Evolutionary conservation across 148 eudicot species (phyloP).

Genomic region (Selenicereus undatus): DNA sequence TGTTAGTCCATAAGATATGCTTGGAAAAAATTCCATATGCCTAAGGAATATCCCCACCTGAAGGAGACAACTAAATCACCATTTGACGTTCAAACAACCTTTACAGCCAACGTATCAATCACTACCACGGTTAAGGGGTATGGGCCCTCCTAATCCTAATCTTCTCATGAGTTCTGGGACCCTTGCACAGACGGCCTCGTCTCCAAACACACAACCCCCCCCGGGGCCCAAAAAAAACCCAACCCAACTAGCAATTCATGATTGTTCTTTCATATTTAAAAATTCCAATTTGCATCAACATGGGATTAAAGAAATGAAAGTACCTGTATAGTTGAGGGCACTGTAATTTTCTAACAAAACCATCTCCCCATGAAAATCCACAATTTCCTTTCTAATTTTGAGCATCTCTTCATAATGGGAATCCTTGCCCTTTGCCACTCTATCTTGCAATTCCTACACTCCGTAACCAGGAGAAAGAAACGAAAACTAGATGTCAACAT

Average conservation of each 20-base stretch:
- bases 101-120: constrained; percentile 4
- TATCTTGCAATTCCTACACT: constrained; percentile 60
- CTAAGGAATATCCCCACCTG: constrained; percentile 17
- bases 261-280: no score
- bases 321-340: constrained; percentile 80
- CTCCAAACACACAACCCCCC: no score
- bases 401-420: constrained; percentile 52
- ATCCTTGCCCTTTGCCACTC: constrained; percentile 46
- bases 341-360: constrained; percentile 79
- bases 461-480: constrained; percentile 10
- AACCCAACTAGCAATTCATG: no score
- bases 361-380: constrained; percentile 89
- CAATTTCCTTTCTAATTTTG: constrained; percentile 58
- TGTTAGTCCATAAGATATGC: constrained; percentile 11
- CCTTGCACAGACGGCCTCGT: no score
- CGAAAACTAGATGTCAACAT: neutral
- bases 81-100: constrained; percentile 10
- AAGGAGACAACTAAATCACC: constrained; percentile 23
- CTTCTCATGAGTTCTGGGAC: no score
- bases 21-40: constrained; percentile 20
- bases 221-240: no score
- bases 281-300: neutral
- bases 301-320: neutral
- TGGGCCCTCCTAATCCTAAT: neutral
- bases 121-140: neutral